These are phyloP conservation scores for Heliosperma pusillum DNA, from an alignment of 148 eudicot species.

Conservation along the genomic window DNA sequence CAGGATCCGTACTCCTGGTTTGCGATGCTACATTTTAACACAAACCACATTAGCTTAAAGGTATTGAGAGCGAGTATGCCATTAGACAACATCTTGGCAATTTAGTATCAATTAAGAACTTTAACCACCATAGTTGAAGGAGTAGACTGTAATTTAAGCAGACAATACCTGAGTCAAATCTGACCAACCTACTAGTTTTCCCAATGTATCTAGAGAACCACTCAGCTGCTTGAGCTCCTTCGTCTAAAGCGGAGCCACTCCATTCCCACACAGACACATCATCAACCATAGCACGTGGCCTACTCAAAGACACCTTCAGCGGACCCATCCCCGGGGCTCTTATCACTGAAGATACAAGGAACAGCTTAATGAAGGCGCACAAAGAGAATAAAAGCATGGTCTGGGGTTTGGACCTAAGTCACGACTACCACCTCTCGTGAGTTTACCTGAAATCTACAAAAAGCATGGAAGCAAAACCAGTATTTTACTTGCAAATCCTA, in stretches of 20 bases:
- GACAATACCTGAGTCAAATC: conserved; percentile 70
- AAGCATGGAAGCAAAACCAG: no score
- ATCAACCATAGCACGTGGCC: conserved; percentile 44
- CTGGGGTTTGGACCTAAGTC: neutral
- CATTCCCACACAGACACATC: conserved; percentile 85
- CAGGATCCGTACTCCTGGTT: conserved; percentile 58
- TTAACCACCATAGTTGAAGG: neutral
- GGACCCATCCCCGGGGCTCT: conserved; percentile 72
- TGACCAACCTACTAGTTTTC: conserved; percentile 69
- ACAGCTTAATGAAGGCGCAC: neutral
- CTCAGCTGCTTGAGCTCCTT: conserved; percentile 63
- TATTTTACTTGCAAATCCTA: no score
- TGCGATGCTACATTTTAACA: conserved; percentile 46
- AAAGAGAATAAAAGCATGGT: neutral
- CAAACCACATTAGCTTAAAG: conserved; percentile 7
- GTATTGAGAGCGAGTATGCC: no score
- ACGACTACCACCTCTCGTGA: no score
- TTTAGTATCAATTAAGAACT: no score
- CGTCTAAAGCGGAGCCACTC: conserved; percentile 86
- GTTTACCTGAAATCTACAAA: no score
- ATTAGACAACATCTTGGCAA: no score
- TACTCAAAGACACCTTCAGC: conserved; percentile 57
- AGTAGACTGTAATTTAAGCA: neutral
- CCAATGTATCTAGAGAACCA: conserved; percentile 76
- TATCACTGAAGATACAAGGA: conserved; percentile 36